phyloP scores from a whole-genome alignment of 192 early-diverging fungal species.

The Pilaira anomala region DNA sequence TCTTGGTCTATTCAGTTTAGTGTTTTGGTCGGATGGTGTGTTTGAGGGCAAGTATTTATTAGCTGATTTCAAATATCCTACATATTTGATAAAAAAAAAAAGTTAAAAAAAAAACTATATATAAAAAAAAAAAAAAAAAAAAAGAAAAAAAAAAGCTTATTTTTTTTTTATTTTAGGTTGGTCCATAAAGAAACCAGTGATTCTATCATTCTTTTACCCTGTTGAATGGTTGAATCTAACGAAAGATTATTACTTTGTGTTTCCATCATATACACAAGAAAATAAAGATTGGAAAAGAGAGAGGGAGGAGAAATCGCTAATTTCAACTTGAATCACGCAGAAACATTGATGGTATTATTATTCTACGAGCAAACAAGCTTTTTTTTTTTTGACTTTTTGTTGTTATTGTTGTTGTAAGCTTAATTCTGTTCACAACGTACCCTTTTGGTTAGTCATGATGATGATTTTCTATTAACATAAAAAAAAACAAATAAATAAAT shows the following conservation, averaged over 20 bases:
- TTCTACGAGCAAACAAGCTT: too few species aligned
- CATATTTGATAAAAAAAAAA: not conserved
- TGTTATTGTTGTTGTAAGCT: too few species aligned
- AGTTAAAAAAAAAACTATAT: not conserved
- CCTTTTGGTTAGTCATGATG: too few species aligned
- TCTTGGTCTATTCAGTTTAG: slow-evolving; percentile 4
- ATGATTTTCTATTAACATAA: too few species aligned
- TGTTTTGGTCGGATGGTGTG: not conserved
- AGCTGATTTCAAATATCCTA: slow-evolving; percentile 7
- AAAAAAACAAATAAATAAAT: too few species aligned
- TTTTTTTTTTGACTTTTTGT: too few species aligned
- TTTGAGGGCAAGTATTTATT: not conserved
- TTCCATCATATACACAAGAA: not conserved
- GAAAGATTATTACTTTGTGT: not conserved
- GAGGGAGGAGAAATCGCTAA: too few species aligned
- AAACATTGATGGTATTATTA: too few species aligned
- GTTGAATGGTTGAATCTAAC: not conserved
- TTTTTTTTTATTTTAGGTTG: not conserved
- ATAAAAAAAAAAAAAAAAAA: not conserved
- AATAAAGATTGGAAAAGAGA: too few species aligned
- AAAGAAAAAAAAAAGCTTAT: not conserved
- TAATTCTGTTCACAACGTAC: too few species aligned
- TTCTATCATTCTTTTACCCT: not conserved
- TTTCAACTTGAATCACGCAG: too few species aligned
- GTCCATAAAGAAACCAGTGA: too few species aligned